Conservation (phyloP, 495 filamentous ascomycete species). For the Penicillium robsamsonii region DNA sequence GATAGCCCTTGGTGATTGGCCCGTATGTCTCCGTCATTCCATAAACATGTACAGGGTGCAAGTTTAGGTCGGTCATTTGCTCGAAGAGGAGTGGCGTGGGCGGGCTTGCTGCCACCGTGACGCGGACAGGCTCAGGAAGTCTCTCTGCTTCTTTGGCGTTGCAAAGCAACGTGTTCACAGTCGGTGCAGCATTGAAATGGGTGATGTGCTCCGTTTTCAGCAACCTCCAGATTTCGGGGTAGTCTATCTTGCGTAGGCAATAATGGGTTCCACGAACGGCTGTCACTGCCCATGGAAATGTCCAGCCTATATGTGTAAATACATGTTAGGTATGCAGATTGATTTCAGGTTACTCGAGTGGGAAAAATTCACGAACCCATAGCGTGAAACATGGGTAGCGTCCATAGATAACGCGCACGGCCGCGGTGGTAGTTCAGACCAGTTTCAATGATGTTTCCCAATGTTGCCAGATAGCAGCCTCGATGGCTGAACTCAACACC, state of each 20-base stretch:
- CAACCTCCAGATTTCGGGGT: slow-evolving; percentile 84
- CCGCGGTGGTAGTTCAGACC: slow-evolving; percentile 69
- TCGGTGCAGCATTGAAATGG: slow-evolving; percentile 95
- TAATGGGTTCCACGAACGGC: slow-evolving; percentile 92
- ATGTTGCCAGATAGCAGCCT: slow-evolving; percentile 76
- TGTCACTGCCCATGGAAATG: slow-evolving; percentile 84
- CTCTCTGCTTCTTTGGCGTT: slow-evolving; percentile 65
- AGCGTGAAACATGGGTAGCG: slow-evolving; percentile 94
- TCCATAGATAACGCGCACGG: slow-evolving; percentile 85
- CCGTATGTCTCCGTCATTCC: slow-evolving; percentile 95
- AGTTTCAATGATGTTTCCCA: slow-evolving; percentile 86
- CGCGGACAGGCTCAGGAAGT: slow-evolving; percentile 69
- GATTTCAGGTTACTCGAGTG: neutral
- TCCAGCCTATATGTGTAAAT: slow-evolving; percentile 54
- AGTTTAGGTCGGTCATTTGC: slow-evolving; percentile 83
- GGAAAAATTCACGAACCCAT: slow-evolving; percentile 51
- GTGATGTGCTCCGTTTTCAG: slow-evolving; percentile 82
- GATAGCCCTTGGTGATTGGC: slow-evolving; percentile 91
- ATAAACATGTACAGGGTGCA: slow-evolving; percentile 92
- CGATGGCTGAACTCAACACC: slow-evolving; percentile 92
- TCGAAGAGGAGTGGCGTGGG: slow-evolving; percentile 87
- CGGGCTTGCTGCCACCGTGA: slow-evolving; percentile 90
- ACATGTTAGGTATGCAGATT: neutral
- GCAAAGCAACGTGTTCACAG: slow-evolving; percentile 92
- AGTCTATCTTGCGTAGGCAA: slow-evolving; percentile 92